A percentile compares a stretch with the other conserved stretches of the same genome.
These are phyloP conservation scores for Mrakia blollopis DNA, from an alignment of 768 basidiomycete genomes.

Conservation along the genomic window DNA sequence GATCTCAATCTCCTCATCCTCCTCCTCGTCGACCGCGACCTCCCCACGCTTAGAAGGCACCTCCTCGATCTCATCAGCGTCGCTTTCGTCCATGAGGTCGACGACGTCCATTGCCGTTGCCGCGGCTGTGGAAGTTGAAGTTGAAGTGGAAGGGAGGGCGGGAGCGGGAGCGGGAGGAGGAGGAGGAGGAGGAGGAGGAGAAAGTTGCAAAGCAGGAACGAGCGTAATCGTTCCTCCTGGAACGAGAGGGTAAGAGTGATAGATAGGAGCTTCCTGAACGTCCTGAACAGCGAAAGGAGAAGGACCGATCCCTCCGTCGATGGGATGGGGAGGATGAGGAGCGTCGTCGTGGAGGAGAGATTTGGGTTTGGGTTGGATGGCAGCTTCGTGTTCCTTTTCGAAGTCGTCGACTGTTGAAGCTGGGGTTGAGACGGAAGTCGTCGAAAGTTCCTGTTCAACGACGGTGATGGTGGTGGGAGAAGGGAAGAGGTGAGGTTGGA, in stretches of 20 bases:
- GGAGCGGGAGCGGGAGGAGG: too few species aligned
- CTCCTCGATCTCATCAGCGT: too few species aligned
- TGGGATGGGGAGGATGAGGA: too few species aligned
- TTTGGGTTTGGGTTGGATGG: constrained; percentile 3
- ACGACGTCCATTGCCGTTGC: too few species aligned
- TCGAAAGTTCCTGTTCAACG: too few species aligned
- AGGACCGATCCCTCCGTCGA: constrained; percentile 10
- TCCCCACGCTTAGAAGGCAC: neutral
- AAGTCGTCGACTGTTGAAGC: neutral
- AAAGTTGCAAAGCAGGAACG: too few species aligned
- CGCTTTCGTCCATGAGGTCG: too few species aligned
- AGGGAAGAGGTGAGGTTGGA: neutral
- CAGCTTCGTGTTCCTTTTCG: constrained; percentile 19
- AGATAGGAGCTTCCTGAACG: neutral
- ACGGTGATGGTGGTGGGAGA: neutral
- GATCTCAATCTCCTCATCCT: neutral
- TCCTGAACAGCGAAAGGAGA: neutral
- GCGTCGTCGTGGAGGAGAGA: neutral
- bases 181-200: too few species aligned
- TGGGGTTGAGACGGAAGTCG: neutral
- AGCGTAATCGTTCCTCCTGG: neutral
- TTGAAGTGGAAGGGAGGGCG: too few species aligned
- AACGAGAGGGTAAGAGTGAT: neutral
- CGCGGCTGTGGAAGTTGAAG: too few species aligned
- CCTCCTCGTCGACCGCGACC: neutral